Conservation (phyloP, 305 asterid species). For the Caryopteris hybrid region DNA sequence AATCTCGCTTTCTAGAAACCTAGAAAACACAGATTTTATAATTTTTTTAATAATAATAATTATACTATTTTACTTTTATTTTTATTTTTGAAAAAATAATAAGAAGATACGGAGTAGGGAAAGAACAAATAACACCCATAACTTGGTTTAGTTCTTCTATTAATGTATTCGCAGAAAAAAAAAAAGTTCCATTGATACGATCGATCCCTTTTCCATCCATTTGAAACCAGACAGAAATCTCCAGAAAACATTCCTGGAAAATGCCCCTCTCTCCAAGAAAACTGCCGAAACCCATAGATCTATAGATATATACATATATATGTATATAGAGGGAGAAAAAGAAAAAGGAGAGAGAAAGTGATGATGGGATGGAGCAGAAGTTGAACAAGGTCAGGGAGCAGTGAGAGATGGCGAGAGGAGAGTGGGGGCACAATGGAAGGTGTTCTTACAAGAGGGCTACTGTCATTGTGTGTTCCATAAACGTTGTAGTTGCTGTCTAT, state of each 20-base stretch:
- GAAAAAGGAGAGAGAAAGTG: constrained; percentile 27
- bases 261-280: neutral
- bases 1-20: too few species aligned
- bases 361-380: constrained; percentile 55
- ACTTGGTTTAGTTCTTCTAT: neutral
- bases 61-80: too few species aligned
- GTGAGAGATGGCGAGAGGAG: constrained; percentile 69
- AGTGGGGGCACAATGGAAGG: constrained; percentile 55
- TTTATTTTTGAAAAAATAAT: too few species aligned
- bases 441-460: constrained; percentile 77
- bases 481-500: constrained; percentile 69
- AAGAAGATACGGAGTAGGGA: too few species aligned
- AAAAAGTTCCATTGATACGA: neutral
- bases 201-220: constrained; percentile 17
- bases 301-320: neutral
- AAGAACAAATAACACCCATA: neutral
- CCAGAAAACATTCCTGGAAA: constrained; percentile 9
- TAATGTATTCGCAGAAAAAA: neutral
- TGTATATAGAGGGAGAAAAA: neutral
- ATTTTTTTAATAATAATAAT: too few species aligned
- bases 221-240: neutral
- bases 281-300: neutral
- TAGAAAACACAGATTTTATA: too few species aligned
- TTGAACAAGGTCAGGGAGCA: constrained; percentile 20
- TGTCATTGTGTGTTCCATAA: constrained; percentile 57